Evolutionary conservation across 768 basidiomycete genomes (phyloP), one percentile per base, ranked within the genome.

Genomic region (Rhodotorula paludigena): DNA sequence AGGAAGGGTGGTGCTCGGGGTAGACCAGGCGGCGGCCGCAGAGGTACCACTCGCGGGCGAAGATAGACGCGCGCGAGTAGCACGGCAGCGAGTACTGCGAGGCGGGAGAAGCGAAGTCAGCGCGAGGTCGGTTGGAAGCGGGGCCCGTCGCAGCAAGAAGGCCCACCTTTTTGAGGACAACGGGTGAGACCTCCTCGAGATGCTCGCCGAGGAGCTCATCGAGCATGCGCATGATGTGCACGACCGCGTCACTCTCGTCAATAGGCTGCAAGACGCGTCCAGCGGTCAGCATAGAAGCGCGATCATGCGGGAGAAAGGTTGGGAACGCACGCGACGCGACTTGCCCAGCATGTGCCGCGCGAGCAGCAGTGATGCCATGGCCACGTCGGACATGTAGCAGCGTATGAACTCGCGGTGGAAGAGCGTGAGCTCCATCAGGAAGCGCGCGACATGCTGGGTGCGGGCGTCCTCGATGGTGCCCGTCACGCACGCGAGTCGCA

Each of bases 341-440:
- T 65, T 58, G 55, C 71, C 66, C 74, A 91, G 90, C 56, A 97
- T 84, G 81, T 85, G 89, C 57, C 92, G 85, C 9, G 96, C 89
- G 53, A 98, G 84, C 10, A 90, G 88, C 73, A 98, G 81, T 30
- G 92, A 85, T 57, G 89, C 96, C n/a, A 86, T 80, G 41, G 96
- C 94, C 76, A 97, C 88, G 48, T 89, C 84, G 2, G 90, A 93
- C 4, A 94, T 87, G 14, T 86, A 81, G 77, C 86, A 89, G 75
- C 86, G 86, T 79, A 96, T 83, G 79, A 93, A 98, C 77, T 98
- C 96, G 65, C 92, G 87, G 79, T 97, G 89, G 82, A 97, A 98
- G 58, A 99, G 85, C 38, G 96, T 97, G 76, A 97, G 92, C 80
- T 99, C 96, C 96, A 99, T 99, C 78, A 98, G 80, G 82, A 98